Percentiles rank a stretch among this genome's conserved stretches.
Evolutionary conservation across 305 asterid species (phyloP).

Genomic region (Fraxinus sp.): DNA sequence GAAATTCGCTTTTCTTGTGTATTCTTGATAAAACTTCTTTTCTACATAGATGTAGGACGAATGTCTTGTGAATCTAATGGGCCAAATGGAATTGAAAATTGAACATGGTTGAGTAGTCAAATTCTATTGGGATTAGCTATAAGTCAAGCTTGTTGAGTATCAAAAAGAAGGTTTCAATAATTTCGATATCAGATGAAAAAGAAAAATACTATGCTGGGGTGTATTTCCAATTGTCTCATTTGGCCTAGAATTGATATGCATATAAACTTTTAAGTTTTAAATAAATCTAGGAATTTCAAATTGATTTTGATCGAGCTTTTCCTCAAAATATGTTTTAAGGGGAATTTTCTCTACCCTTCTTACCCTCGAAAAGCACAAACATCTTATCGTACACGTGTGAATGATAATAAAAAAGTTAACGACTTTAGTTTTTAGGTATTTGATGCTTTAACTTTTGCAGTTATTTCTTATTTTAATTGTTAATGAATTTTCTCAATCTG

Average conservation of each 20-base stretch:
- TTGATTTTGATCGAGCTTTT: background rate
- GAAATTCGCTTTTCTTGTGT: background rate
- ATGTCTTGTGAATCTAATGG: background rate
- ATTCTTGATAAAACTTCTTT: background rate
- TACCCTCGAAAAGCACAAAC: background rate
- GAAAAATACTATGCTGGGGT: too few species aligned
- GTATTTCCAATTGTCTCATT: too few species aligned
- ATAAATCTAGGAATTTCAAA: background rate
- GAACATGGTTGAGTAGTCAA: background rate
- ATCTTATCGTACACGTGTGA: background rate
- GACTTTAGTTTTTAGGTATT: too few species aligned
- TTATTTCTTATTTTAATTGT: too few species aligned
- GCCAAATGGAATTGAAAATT: background rate
- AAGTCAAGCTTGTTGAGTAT: background rate
- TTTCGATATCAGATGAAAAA: background rate
- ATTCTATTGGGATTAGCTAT: background rate
- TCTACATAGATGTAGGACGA: background rate
- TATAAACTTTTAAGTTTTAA: too few species aligned
- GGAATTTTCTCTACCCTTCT: background rate
- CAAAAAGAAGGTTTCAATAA: background rate
- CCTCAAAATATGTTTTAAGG: background rate
- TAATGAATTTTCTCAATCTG: too few species aligned
- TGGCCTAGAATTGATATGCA: too few species aligned
- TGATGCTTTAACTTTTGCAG: too few species aligned
- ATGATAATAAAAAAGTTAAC: too few species aligned